phyloP scores from a whole-genome alignment of 495 filamentous ascomycete species.

The Saxophila tyrrhenica region DNA sequence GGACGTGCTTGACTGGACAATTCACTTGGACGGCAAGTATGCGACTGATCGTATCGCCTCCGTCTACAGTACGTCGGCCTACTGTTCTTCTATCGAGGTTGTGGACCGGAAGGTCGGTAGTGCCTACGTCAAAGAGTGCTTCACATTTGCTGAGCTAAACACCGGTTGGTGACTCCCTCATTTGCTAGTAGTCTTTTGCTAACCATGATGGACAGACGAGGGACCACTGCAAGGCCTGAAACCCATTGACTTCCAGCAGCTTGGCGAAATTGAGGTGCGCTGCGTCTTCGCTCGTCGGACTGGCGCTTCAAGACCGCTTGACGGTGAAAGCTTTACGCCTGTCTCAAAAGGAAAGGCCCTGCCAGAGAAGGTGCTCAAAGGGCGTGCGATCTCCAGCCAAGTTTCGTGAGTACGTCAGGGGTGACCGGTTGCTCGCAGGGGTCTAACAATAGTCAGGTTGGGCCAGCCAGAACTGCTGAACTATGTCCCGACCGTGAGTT shows the following conservation, averaged over 20 bases:
- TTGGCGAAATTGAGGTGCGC: background rate
- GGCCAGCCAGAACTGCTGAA: background rate
- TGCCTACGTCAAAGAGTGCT: background rate
- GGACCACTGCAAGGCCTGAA: background rate
- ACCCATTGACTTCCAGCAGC: background rate
- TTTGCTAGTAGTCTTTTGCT: no score
- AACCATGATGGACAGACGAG: background rate
- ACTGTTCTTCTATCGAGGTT: background rate
- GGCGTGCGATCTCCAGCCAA: conserved; percentile 12
- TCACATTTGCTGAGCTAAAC: background rate
- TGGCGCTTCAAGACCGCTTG: background rate
- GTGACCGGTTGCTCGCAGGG: background rate
- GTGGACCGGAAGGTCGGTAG: background rate
- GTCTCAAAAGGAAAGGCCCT: background rate
- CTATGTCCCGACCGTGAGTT: background rate
- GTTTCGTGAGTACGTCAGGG: conserved; percentile 3
- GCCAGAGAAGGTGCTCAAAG: conserved; percentile 20
- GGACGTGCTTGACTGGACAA: background rate
- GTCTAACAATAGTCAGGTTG: conserved; percentile 1
- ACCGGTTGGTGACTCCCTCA: background rate
- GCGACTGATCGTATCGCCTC: background rate
- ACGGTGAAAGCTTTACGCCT: background rate
- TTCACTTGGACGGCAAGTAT: background rate
- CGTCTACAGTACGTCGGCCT: background rate
- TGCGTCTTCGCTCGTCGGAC: background rate